Conservation (phyloP, 2,329 filamentous ascomycete genomes). For the Arthrobotrys entomopaga region DNA sequence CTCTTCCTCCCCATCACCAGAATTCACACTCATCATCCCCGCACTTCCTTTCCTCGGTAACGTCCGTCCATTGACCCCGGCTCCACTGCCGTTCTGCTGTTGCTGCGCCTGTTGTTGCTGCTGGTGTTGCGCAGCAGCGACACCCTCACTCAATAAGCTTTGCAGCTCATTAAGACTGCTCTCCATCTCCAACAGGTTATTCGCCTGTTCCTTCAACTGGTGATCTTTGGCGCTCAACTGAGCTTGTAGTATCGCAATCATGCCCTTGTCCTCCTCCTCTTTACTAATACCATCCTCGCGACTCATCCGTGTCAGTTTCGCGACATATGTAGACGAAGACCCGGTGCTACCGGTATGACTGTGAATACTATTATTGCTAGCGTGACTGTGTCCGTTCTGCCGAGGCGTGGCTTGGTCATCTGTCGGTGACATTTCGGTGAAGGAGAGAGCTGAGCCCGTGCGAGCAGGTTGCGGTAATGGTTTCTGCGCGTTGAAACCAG, state of each 20-base stretch:
- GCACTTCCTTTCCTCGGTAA: constrained; percentile 28
- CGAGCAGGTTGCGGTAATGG: constrained; percentile 24
- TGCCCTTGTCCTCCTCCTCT: constrained; percentile 69
- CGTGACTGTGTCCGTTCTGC: constrained; percentile 12
- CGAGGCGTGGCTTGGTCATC: constrained; percentile 34
- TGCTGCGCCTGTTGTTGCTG: constrained; percentile 59
- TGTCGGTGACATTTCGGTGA: constrained; percentile 31
- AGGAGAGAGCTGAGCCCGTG: constrained; percentile 36
- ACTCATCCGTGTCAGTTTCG: constrained; percentile 59
- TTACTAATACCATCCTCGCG: constrained; percentile 57
- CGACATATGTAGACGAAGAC: constrained; percentile 5
- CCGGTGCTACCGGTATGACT: constrained; percentile 12
- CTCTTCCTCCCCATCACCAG: constrained; percentile 75
- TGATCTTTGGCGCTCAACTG: constrained; percentile 85
- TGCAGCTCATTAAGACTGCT: constrained; percentile 83
- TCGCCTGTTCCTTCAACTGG: constrained; percentile 87
- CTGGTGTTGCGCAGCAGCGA: constrained; percentile 63
- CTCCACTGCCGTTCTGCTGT: constrained; percentile 58
- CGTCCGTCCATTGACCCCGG: constrained; percentile 22
- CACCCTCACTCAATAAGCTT: constrained; percentile 68
- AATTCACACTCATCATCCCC: constrained; percentile 31
- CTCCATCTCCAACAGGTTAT: constrained; percentile 88
- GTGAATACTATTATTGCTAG: neutral
- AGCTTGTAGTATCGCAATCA: constrained; percentile 76
- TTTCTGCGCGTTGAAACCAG: constrained; percentile 34